Percentiles rank a stretch among this genome's conserved stretches.
These are phyloP conservation scores for Globisporangium heterothallicum DNA, from an alignment of 352 stramenopile species.

Conservation along the genomic window DNA sequence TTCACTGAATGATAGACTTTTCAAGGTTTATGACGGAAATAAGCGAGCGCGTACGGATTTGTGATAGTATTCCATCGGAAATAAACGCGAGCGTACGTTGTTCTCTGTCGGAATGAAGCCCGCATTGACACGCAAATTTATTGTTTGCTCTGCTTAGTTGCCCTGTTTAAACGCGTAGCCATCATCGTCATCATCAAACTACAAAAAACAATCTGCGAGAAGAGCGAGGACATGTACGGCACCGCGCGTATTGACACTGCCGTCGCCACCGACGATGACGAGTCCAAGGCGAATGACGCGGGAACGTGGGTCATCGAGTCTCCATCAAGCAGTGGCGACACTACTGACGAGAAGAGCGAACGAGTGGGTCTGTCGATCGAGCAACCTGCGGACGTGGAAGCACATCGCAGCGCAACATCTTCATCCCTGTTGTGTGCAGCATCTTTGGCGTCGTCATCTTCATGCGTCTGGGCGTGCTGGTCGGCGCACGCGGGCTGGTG, in stretches of 20 bases:
- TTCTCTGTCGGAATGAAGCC: too few relatives aligned
- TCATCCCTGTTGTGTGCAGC: slow-evolving; percentile 41
- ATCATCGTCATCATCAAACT: too few relatives aligned
- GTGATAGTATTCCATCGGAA: too few relatives aligned
- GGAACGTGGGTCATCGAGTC: neutral
- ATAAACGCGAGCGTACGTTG: too few relatives aligned
- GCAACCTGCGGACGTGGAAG: neutral
- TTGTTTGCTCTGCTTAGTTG: too few relatives aligned
- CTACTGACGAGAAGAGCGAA: slow-evolving; percentile 1
- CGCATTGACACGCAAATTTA: too few relatives aligned
- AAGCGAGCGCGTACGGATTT: too few relatives aligned
- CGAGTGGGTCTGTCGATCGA: slow-evolving; percentile 1
- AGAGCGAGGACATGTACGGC: slow-evolving; percentile 4
- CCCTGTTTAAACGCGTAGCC: too few relatives aligned
- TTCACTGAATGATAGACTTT: too few relatives aligned
- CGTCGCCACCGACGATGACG: neutral
- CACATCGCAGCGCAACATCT: slow-evolving; percentile 21
- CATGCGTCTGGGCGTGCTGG: slow-evolving; percentile 38
- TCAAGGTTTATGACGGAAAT: too few relatives aligned
- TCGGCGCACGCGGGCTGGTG: slow-evolving; percentile 27
- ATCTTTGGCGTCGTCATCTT: slow-evolving; percentile 57
- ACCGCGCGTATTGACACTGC: neutral
- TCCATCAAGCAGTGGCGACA: neutral
- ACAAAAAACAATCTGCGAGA: neutral
- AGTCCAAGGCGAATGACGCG: too few relatives aligned